Conservation (phyloP, 352 stramenopile species). For the Globisporangium rhizosaccharum region DNA sequence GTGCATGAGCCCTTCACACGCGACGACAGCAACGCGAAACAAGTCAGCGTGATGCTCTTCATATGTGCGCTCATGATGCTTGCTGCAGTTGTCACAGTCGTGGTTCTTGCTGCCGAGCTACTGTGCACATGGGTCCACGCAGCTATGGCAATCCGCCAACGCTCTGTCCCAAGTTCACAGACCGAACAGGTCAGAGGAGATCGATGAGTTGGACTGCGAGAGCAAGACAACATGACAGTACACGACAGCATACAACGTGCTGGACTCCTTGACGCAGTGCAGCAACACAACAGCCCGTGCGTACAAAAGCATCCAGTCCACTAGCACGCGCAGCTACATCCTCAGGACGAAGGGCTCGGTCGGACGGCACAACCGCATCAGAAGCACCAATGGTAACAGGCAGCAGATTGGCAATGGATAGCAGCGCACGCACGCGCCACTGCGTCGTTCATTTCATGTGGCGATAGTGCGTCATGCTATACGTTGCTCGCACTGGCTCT, state of each 20-base stretch:
- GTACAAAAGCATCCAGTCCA: conserved; percentile 56
- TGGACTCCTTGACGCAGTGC: conserved; percentile 40
- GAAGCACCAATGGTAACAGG: background rate
- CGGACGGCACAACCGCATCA: conserved; percentile 8
- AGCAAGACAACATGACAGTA: conserved; percentile 44
- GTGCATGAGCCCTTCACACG: too few species aligned
- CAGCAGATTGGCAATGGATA: background rate
- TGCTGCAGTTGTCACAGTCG: background rate
- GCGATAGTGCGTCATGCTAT: background rate
- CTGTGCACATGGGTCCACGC: background rate
- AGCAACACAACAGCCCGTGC: conserved; percentile 66
- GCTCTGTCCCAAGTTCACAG: conserved; percentile 3
- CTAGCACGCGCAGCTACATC: conserved; percentile 47
- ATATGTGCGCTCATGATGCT: background rate
- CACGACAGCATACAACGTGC: conserved; percentile 25
- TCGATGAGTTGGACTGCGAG: conserved; percentile 54
- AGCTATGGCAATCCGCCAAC: background rate
- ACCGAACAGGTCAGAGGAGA: conserved; percentile 8
- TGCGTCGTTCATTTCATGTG: background rate
- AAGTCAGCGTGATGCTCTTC: background rate
- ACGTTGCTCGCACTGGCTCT: too few species aligned
- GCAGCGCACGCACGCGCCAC: too few species aligned
- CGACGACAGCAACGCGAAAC: background rate
- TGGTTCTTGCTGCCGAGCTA: background rate
- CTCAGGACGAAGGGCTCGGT: conserved; percentile 36